phyloP scores from a whole-genome alignment of 2,329 filamentous ascomycete genomes.

The Rutstroemia sp. region DNA sequence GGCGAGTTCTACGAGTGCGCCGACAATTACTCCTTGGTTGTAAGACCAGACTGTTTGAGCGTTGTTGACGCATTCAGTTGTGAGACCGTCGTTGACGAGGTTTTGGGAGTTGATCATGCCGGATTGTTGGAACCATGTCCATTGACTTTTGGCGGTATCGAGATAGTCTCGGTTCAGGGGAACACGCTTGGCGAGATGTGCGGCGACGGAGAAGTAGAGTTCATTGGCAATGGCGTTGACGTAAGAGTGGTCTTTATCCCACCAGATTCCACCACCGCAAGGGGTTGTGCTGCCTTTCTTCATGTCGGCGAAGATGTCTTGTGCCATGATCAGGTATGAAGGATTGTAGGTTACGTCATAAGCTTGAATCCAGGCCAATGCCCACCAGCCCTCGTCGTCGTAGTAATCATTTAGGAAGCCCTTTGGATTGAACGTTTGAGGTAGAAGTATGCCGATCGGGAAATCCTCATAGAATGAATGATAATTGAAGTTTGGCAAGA shows the following conservation, averaged over 20 bases:
- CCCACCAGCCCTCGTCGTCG: slow-evolving; percentile 60
- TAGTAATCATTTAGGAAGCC: slow-evolving; percentile 48
- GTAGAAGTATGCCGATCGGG: not conserved
- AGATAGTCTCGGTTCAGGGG: slow-evolving; percentile 47
- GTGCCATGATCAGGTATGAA: slow-evolving; percentile 45
- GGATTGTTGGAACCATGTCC: slow-evolving; percentile 42
- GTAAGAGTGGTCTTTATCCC: slow-evolving; percentile 45
- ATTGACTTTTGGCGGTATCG: slow-evolving; percentile 42
- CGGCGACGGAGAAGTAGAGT: slow-evolving; percentile 46
- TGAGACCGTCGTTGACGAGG: slow-evolving; percentile 47
- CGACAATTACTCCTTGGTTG: slow-evolving; percentile 55
- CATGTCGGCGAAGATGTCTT: slow-evolving; percentile 51
- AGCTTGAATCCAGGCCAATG: slow-evolving; percentile 49
- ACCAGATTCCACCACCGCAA: slow-evolving; percentile 44
- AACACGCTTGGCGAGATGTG: slow-evolving; percentile 47
- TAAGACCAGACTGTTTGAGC: slow-evolving; percentile 41
- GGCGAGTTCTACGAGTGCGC: slow-evolving; percentile 48
- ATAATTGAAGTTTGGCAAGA: slow-evolving; percentile 19
- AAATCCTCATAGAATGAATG: slow-evolving; percentile 9
- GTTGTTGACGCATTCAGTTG: slow-evolving; percentile 42
- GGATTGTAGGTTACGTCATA: slow-evolving; percentile 46
- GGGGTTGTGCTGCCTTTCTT: slow-evolving; percentile 41
- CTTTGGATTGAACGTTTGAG: slow-evolving; percentile 13
- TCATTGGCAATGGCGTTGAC: slow-evolving; percentile 53
- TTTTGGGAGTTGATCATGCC: slow-evolving; percentile 41